Percentiles rank a stretch among this genome's conserved stretches.
phyloP scores from a whole-genome alignment of 108 stramenopile genomes.

The Nitzschia inconspicua region DNA sequence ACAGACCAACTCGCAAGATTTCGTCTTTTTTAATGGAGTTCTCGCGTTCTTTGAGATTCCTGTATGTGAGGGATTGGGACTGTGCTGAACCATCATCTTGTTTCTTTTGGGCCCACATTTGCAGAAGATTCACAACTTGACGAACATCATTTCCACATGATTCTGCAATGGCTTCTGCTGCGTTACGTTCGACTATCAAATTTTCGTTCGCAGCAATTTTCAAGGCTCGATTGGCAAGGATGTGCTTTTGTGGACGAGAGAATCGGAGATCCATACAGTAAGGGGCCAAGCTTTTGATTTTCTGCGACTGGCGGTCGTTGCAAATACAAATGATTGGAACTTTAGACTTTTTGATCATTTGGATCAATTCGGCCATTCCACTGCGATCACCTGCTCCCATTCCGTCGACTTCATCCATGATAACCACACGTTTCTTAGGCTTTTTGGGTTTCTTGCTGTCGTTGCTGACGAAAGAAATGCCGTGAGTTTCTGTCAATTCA shows the following conservation, averaged over 20 bases:
- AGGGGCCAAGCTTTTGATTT: constrained; percentile 81
- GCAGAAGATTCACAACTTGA: constrained; percentile 89
- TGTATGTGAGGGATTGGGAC: constrained; percentile 61
- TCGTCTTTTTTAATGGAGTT: constrained; percentile 81
- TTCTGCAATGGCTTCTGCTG: constrained; percentile 93
- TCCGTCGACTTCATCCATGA: constrained; percentile 99
- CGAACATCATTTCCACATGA: constrained; percentile 96
- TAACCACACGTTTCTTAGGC: constrained; percentile 67
- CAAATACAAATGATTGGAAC: constrained; percentile 99
- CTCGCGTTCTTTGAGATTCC: constrained; percentile 71
- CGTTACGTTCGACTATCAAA: constrained; percentile 80
- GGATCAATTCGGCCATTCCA: constrained; percentile 92
- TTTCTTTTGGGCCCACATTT: constrained; percentile 93
- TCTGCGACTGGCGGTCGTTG: constrained; percentile 93
- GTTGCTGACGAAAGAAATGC: constrained; percentile 32
- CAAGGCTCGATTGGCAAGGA: constrained; percentile 76
- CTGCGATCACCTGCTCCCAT: constrained; percentile 94
- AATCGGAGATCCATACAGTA: constrained; percentile 94
- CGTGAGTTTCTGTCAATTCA: constrained; percentile 80
- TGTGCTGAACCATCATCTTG: constrained; percentile 9
- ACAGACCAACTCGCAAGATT: constrained; percentile 85
- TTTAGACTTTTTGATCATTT: constrained; percentile 92
- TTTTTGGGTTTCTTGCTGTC: neutral
- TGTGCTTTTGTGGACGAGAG: constrained; percentile 72
- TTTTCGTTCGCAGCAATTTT: constrained; percentile 83